Percentiles rank a stretch among this genome's conserved stretches.
Conservation (phyloP, 345 rosid genomes). For the Eucalyptus erythrocorys region DNA sequence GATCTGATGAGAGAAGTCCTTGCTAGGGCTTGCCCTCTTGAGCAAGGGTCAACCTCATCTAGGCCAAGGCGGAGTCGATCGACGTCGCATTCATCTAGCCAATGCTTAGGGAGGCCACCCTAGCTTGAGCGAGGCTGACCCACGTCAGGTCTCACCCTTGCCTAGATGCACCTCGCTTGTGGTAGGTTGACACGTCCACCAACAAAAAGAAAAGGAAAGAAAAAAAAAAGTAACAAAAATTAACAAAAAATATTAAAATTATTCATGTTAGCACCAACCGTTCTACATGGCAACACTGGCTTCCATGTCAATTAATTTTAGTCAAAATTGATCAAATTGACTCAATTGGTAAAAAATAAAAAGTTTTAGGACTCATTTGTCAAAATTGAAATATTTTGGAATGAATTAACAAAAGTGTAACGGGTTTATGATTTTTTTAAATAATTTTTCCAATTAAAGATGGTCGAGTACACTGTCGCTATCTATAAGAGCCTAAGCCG, state of each 20-base stretch:
- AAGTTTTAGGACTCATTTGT: no score
- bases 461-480: no score
- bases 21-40: fast-evolving
- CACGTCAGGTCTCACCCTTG: background rate
- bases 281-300: fast-evolving
- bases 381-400: no score
- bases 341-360: no score
- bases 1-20: fast-evolving
- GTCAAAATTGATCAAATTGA: fast-evolving
- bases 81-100: fast-evolving
- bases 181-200: fast-evolving
- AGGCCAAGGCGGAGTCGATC: fast-evolving
- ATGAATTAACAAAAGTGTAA: fast-evolving
- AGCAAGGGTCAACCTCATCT: background rate
- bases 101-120: background rate
- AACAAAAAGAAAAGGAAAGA: no score
- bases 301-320: fast-evolving
- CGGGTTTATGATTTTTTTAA: fast-evolving
- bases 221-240: no score
- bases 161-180: background rate
- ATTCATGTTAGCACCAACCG: fast-evolving
- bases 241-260: no score
- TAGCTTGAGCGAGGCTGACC: fast-evolving
- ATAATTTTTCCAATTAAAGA: fast-evolving
- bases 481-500: background rate